phyloP scores from a whole-genome alignment of 2,329 filamentous ascomycete species.

The Arthrinium puccinioides region DNA sequence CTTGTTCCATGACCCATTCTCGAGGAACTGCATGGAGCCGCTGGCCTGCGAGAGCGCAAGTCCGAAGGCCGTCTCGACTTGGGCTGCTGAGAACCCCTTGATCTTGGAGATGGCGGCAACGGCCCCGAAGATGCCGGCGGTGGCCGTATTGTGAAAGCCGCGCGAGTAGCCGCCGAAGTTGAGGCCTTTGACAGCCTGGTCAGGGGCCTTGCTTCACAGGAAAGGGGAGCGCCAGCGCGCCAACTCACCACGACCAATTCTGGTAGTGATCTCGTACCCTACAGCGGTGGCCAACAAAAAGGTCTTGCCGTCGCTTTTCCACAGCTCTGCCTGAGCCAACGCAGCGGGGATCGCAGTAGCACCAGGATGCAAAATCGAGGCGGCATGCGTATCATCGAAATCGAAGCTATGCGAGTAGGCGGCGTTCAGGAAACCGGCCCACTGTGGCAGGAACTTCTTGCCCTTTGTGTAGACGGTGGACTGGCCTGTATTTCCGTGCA shows the following conservation, averaged over 20 bases:
- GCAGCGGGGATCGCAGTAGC: constrained; percentile 30
- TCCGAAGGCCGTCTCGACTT: constrained; percentile 15
- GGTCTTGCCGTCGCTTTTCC: constrained; percentile 17
- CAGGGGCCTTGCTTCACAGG: not conserved
- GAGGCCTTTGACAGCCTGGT: constrained; percentile 6
- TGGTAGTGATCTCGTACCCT: constrained; percentile 19
- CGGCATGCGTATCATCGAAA: constrained; percentile 36
- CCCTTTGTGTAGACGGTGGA: constrained; percentile 27
- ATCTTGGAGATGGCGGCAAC: constrained; percentile 17
- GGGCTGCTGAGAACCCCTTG: constrained; percentile 9
- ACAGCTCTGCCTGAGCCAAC: constrained; percentile 19
- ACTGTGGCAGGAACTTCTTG: constrained; percentile 24
- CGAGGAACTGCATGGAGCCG: constrained; percentile 22
- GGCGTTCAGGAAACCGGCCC: constrained; percentile 32
- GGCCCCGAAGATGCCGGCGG: constrained; percentile 18
- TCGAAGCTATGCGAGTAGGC: constrained; percentile 34
- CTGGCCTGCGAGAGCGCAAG: constrained; percentile 17
- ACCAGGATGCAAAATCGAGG: constrained; percentile 32
- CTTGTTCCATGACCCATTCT: constrained; percentile 22
- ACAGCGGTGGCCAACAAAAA: constrained; percentile 22
- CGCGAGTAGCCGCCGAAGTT: constrained; percentile 15
- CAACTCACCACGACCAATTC: constrained; percentile 11
- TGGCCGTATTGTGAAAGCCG: constrained; percentile 20
- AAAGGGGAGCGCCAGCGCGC: not conserved
- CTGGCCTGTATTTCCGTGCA: constrained; percentile 12